Evolutionary conservation across 2,329 filamentous ascomycete species (phyloP).

Genomic region (Mycosphaerella arachidis): DNA sequence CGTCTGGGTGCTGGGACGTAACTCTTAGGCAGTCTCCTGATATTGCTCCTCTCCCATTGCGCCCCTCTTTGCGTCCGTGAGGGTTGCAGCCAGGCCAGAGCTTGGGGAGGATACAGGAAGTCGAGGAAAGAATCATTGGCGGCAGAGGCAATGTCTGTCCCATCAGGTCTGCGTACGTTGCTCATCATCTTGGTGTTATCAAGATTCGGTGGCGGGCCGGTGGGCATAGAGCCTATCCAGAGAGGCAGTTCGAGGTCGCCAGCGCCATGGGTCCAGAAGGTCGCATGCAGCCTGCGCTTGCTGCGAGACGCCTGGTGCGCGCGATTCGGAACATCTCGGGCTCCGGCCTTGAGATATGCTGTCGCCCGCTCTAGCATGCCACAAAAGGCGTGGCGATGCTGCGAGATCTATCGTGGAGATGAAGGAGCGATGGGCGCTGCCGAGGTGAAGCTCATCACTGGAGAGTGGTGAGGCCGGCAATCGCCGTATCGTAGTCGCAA

Average conservation of each 20-base stretch:
- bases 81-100: conserved; percentile 36
- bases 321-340: conserved; percentile 47
- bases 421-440: not conserved
- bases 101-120: conserved; percentile 46
- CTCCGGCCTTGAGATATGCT: conserved; percentile 55
- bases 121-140: conserved; percentile 36
- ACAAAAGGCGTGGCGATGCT: conserved; percentile 18
- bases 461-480: not conserved
- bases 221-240: conserved; percentile 9
- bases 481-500: no score
- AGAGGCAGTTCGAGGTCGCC: conserved; percentile 41
- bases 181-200: not conserved
- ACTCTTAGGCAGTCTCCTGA: conserved; percentile 21
- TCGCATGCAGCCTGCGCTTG: conserved; percentile 50
- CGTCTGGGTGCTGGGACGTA: conserved; percentile 26
- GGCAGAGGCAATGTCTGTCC: not conserved
- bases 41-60: conserved; percentile 27
- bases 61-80: conserved; percentile 21
- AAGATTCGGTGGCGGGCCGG: conserved; percentile 10
- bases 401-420: not conserved
- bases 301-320: conserved; percentile 36
- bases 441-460: not conserved
- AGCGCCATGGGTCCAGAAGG: conserved; percentile 54
- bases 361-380: conserved; percentile 58
- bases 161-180: not conserved